Conservation (phyloP, 192 early-diverging fungal species). For the Coemansia sp. region DNA sequence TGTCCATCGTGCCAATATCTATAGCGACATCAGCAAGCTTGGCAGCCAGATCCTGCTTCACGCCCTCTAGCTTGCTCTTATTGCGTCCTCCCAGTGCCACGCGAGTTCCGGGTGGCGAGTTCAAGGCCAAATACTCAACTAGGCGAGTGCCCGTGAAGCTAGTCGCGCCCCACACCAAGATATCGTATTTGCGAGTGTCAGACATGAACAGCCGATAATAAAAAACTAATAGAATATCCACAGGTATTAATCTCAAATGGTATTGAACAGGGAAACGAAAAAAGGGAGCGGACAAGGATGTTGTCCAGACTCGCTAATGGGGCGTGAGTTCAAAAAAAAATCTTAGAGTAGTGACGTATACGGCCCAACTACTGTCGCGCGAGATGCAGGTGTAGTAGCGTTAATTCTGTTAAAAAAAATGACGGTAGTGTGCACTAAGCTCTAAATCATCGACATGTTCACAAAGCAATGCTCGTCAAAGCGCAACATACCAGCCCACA, state of each 20-base stretch:
- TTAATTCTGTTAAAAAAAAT: background rate
- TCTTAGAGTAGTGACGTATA: background rate
- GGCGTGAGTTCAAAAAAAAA: background rate
- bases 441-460: background rate
- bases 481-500: slow-evolving; percentile 1
- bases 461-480: background rate
- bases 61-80: slow-evolving; percentile 64
- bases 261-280: background rate
- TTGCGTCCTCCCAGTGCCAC: slow-evolving; percentile 85
- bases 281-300: background rate
- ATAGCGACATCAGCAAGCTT: slow-evolving; percentile 38
- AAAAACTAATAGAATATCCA: background rate
- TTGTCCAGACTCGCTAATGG: background rate
- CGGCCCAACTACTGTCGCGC: background rate
- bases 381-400: background rate
- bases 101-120: slow-evolving; percentile 55
- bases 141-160: slow-evolving; percentile 81
- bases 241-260: background rate
- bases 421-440: background rate
- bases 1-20: slow-evolving; percentile 45
- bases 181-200: slow-evolving; percentile 58
- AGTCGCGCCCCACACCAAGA: slow-evolving; percentile 75
- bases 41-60: slow-evolving; percentile 58
- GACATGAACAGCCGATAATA: slow-evolving; percentile 21
- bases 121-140: slow-evolving; percentile 65